A percentile compares a stretch with the other conserved stretches of the same genome.
phyloP scores from a whole-genome alignment of 2,329 filamentous ascomycete species.

The Colletotrichum tropicicola region DNA sequence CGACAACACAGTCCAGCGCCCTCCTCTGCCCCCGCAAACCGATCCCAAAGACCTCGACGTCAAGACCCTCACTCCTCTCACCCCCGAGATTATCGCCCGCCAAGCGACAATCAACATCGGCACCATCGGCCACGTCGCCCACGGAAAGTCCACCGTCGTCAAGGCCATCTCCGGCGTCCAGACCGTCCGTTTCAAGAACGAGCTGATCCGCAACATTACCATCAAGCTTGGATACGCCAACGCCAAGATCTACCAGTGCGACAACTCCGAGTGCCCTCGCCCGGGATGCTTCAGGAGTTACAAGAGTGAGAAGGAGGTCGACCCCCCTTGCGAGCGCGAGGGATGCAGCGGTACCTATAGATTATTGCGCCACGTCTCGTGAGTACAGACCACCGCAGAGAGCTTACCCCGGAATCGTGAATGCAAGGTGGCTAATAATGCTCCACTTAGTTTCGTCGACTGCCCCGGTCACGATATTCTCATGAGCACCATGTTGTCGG shows the following conservation, averaged over 20 bases:
- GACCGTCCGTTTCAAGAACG: slow-evolving; percentile 99
- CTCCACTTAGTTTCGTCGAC: slow-evolving; percentile 81
- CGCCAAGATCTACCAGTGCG: slow-evolving; percentile 99
- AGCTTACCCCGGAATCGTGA: slow-evolving; percentile 19
- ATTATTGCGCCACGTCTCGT: slow-evolving; percentile 91
- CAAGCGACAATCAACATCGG: slow-evolving; percentile 99
- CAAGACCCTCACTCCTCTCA: slow-evolving; percentile 81
- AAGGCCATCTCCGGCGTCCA: slow-evolving; percentile 99
- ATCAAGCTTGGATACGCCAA: slow-evolving; percentile 99
- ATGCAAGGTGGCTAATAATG: slow-evolving; percentile 34
- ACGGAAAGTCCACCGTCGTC: slow-evolving; percentile 98
- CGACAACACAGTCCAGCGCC: slow-evolving; percentile 62
- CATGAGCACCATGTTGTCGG: slow-evolving; percentile 99
- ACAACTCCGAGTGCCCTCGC: slow-evolving; percentile 88
- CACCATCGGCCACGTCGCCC: slow-evolving; percentile 97
- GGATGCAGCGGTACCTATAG: slow-evolving; percentile 90
- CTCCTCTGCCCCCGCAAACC: slow-evolving; percentile 82
- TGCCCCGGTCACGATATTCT: slow-evolving; percentile 99
- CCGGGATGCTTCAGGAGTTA: slow-evolving; percentile 96
- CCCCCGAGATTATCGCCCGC: slow-evolving; percentile 95
- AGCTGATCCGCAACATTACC: slow-evolving; percentile 98
- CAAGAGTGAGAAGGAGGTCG: slow-evolving; percentile 99
- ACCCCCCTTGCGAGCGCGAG: slow-evolving; percentile 93
- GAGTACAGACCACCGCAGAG: slow-evolving; percentile 51
- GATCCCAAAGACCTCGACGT: slow-evolving; percentile 91